Base-by-base conservation (phyloP, 2,329 filamentous ascomycete genomes). In the Dactylellina sp. region DNA sequence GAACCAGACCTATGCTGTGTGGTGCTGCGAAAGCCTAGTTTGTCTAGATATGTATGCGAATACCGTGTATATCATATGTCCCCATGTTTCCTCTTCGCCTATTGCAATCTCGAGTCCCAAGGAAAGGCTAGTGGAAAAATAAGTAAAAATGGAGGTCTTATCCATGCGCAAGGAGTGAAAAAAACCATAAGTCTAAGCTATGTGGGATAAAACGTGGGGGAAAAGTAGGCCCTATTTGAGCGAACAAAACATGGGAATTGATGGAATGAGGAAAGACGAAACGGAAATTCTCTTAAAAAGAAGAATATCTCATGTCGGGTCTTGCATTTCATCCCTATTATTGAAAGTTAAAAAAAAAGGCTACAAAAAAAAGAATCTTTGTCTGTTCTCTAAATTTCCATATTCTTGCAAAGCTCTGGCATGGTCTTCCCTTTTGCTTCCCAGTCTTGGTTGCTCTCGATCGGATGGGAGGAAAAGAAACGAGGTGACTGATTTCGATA, bases 331-430 rank as follows among this genome's bases (percentile, higher is more conserved):
- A 24, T 52, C 24, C 18, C 39, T 50, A 39, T 39, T 18, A 50
- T 20, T 32, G 12, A n/a, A 14, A 16, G 39, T 32, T 4, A 42
- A 57, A 42, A 32, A 44, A 14, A 44, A 57, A 42, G 28, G 50
- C 11, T 52, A 55, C 28, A 32, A 46, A 47, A 56, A 55, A n/a
- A 49, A 25, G 40, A 40, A 57, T 22, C 49, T 28, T 18, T n/a
- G n/a, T 35, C 25, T 28, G 20, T 61, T 70, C 47, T 60, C 55
- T 70, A 60, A 32, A 70, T 70, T 22, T 59, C 59, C 46, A 70
- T 55, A 55, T 60, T 61, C 39, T 60, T 60, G 47, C 46, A 55
- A 63, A 47, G 22, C 37, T 62, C 44, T 62, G 65, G 25, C 49
- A 49, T 62, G n/a, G 9, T 42, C 50, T 42, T 42, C 46, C 55